These are phyloP conservation scores for Phaeosphaeria sp. DNA, from an alignment of 2,329 filamentous ascomycete genomes.

Conservation along the genomic window DNA sequence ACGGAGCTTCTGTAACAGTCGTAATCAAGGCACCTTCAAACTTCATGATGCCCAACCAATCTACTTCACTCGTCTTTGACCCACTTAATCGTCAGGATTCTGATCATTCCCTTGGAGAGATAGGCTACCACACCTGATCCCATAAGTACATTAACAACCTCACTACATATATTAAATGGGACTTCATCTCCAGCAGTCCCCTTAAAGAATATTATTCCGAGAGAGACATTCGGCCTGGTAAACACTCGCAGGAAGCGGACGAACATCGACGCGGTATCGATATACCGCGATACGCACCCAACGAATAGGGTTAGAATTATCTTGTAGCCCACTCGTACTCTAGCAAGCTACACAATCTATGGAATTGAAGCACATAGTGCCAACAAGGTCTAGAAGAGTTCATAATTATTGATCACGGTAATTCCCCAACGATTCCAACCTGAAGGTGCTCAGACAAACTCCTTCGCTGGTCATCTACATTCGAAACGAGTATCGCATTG, in stretches of 20 bases:
- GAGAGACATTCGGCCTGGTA: not conserved
- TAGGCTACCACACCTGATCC: not conserved
- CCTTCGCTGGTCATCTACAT: not conserved
- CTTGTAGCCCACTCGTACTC: not conserved
- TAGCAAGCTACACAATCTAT: not conserved
- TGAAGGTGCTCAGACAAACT: not conserved
- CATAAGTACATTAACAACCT: not conserved
- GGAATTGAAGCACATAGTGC: not conserved
- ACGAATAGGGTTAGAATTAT: not conserved
- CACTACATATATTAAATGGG: not conserved
- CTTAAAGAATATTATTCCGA: not conserved
- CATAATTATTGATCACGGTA: not conserved
- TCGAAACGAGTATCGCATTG: not conserved
- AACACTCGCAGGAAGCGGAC: not conserved
- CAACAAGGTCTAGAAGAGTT: not conserved
- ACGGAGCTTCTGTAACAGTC: too few species aligned
- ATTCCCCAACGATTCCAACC: not conserved
- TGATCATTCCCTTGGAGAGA: not conserved
- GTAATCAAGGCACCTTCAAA: too few species aligned
- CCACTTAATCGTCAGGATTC: too few species aligned
- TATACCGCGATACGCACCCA: not conserved
- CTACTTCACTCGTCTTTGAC: too few species aligned
- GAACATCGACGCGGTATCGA: not conserved
- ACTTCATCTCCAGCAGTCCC: not conserved
- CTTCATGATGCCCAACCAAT: too few species aligned